Evolutionary conservation across 352 stramenopile genomes (phyloP), one percentile per base, ranked within the genome.

Genomic region (Pythium brassicae): DNA sequence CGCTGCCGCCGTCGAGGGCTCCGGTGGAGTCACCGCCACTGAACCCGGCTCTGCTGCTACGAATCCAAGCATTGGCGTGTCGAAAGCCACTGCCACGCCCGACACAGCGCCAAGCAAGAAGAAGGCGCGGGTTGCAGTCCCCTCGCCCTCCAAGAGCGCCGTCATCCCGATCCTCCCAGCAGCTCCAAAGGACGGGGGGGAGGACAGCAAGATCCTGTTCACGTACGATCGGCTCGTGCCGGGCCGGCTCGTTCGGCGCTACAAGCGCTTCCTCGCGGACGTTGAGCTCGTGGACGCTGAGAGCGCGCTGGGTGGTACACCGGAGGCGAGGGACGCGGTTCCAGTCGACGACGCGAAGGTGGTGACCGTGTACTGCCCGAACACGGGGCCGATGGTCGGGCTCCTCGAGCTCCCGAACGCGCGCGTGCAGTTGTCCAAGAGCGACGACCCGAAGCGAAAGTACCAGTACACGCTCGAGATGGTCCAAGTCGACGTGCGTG

Each of bases 401-500:
- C 66, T 94, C 14, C 59, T 94, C n/a, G 78, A 94, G 49, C 60
- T 74, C 46, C 76, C 78, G 12, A 72, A 80, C 29, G 73, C 76
- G 32, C 72, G 69, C 20, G 82, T 94, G 54, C 84, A 89, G 66
- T 54, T 94, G 26, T 94, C 84, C 29, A 87, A 86, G 54, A 91
- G 76, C 59, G 58, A 75, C 54, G 72, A 90, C 50, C 59, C 69
- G 6, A 94, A 92, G 64, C 80, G 84, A 51, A 94, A 94, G 56
- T 94, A 94, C 59, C 64, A 68, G 14, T 87, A 94, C 61, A 94
- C 84, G 29, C 71, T 94, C 45, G 84, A 94, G 64, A 90, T 91
- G 75, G 84, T 94, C 47, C 70, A 83, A 64, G 71, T 94, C 58
- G 57, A 90, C 51, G 84, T 94, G 85, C 34, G 76, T 71, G 22